A percentile compares a stretch with the other conserved stretches of the same genome.
Evolutionary conservation across 2,329 filamentous ascomycete species (phyloP).

Genomic region (Aspergillus sp.): DNA sequence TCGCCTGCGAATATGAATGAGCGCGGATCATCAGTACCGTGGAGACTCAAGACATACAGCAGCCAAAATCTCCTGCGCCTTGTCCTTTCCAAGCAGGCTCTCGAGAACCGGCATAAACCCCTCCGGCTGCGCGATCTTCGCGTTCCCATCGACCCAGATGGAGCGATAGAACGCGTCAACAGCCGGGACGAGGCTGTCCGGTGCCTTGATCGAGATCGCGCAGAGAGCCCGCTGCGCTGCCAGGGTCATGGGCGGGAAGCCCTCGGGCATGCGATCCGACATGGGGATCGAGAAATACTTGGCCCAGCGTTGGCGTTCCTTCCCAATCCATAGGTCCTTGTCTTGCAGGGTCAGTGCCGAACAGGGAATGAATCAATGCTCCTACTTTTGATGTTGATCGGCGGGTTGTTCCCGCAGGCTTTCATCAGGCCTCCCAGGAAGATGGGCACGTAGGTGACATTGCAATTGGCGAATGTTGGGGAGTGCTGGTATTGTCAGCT

Average conservation of each 20-base stretch:
- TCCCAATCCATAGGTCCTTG: slow-evolving; percentile 49
- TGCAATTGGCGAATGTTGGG: slow-evolving; percentile 44
- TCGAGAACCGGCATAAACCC: slow-evolving; percentile 37
- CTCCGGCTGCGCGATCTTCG: slow-evolving; percentile 36
- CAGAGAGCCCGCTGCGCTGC: slow-evolving; percentile 44
- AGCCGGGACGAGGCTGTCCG: slow-evolving; percentile 31
- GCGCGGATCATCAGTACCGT: too few relatives aligned
- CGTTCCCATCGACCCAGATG: slow-evolving; percentile 43
- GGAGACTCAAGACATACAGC: too few relatives aligned
- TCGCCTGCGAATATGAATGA: slow-evolving; percentile 12
- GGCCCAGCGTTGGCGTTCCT: slow-evolving; percentile 47
- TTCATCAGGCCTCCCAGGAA: slow-evolving; percentile 54
- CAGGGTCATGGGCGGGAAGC: slow-evolving; percentile 47
- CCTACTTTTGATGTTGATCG: slow-evolving; percentile 48
- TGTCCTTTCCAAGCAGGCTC: slow-evolving; percentile 36
- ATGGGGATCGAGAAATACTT: slow-evolving; percentile 48
- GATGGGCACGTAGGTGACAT: slow-evolving; percentile 50
- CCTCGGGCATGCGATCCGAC: slow-evolving; percentile 31
- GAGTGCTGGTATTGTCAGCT: slow-evolving; percentile 37
- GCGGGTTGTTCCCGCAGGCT: slow-evolving; percentile 44
- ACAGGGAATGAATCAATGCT: slow-evolving; percentile 1
- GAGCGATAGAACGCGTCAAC: slow-evolving; percentile 42
- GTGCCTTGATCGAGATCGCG: slow-evolving; percentile 36
- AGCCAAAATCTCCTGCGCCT: slow-evolving; percentile 33
- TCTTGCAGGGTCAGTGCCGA: slow-evolving; percentile 30